Base-by-base conservation (phyloP, 192 early-diverging fungal species). In the Backusella circina region DNA sequence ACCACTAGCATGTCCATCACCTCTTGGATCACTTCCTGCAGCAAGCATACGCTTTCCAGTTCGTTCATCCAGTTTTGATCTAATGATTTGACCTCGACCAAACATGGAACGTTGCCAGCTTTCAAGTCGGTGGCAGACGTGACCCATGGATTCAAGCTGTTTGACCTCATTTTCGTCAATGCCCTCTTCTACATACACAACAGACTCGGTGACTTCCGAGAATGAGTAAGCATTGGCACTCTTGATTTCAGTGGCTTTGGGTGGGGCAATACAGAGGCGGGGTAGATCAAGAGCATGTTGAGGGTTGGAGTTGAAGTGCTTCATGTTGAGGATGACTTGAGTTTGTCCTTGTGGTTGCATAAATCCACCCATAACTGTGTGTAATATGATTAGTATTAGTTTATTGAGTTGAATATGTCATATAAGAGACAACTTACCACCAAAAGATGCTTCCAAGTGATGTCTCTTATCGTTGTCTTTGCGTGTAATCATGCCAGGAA, bases 261-360 rank as follows among this genome's bases (percentile, higher is more conserved):
- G 35, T 2, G 89, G 86, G 3, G 76, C 76, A 66, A 94, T 85
- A 77, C 88, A 89, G 65, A 94, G 82, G 35, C 94, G 84, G 57
- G 91, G 91, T 2, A 83, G 73, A 77, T 95, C 94, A 15, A 95
- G 77, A 12, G 91, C 89, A 4, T 74, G 77, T 77, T 95, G 94
- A 38, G 89, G 87, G 41, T 83, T 82, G 75, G 86, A 84, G 8
- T 82, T 79, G 65, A 87, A 88, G 70, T 86, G 84, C 61, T 88
- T 67, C 23, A 91, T 79, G 70, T 93, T 93, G 35, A 94, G 67
- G 68, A 95, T 80, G 8, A 93, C 89, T 83, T 95, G 94, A 2
- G 93, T 76, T 51, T 95, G 93, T n/a, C 93, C 93, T 80, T 95
- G 94, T 21, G 94, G 94, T 80, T 95, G 93, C 86, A 91, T 91